Evolutionary conservation across 2,329 filamentous ascomycete genomes (phyloP).

Genomic region (Nigrospora osmanthi): DNA sequence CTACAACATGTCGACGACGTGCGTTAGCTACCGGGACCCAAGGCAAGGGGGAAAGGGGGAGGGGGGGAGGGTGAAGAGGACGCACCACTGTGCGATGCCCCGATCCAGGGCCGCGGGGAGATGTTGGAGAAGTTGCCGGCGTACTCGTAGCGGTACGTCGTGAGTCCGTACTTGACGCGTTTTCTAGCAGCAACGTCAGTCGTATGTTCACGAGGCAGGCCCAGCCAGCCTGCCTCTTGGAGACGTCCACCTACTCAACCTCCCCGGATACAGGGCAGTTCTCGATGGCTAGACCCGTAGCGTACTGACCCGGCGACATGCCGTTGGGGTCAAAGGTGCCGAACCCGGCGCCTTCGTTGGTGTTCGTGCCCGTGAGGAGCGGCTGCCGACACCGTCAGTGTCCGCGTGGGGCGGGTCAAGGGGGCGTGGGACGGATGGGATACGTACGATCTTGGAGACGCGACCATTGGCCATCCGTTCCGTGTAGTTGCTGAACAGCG

Average conservation of each 20-base stretch:
- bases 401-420: not conserved
- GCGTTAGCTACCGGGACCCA: not conserved
- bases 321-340: conserved; percentile 8
- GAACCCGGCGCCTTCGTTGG: conserved; percentile 15
- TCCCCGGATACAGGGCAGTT: conserved; percentile 4
- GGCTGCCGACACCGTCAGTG: conserved; percentile 7
- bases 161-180: conserved; percentile 1
- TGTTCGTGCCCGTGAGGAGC: conserved; percentile 16
- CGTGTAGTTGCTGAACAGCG: conserved; percentile 5
- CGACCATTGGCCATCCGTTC: conserved; percentile 3
- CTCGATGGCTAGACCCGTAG: not conserved
- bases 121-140: conserved; percentile 26
- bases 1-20: conserved; percentile 4
- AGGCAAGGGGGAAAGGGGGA: too few relatives aligned
- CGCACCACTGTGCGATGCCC: conserved; percentile 18
- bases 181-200: too few relatives aligned
- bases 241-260: not conserved
- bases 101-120: conserved; percentile 22
- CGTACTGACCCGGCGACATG: conserved; percentile 1
- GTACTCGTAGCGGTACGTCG: conserved; percentile 26
- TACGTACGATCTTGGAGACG: conserved; percentile 9
- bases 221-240: not conserved
- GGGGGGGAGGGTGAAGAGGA: not conserved
- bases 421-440: not conserved
- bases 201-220: not conserved